Evolutionary conservation across 2,329 filamentous ascomycete genomes (phyloP), one percentile per base, ranked within the genome.

Genomic region (Leptosphaerulina australis): DNA sequence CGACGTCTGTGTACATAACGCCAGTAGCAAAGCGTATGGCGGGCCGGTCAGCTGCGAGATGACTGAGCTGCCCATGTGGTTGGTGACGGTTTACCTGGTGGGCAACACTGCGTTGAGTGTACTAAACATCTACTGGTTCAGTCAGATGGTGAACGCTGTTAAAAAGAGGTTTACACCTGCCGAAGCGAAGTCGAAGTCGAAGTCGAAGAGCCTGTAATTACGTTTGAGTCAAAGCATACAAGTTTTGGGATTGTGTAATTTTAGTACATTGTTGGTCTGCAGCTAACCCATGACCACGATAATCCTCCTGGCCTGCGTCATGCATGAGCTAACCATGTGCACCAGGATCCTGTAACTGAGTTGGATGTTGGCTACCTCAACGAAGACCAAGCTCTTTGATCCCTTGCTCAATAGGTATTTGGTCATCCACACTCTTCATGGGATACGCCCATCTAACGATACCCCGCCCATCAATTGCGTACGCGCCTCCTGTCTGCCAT

Each of bases 101-200:
- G 85, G 84, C 65, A 94, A 94, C 68, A 60, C 89, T 12, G 82
- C 83, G 0, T 79, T 94, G 34, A 92, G 90, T 66, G 77, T 81
- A 15, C 77, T 94, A 50, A 94, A 94, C 74, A 84, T 89, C 56
- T 89, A 86, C 74, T 94, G 90, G 90, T 93, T 93, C 70, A 80
- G 83, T 62, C 90, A 90, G 81, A 94, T 94, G 90, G 83, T 94
- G 51, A 80, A 83, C 49, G 88, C 90, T n/a, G 85, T 94, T 5
- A 79, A 83, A 55, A 91, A 90, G 77, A 81, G 90, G 15, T 94
- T 94, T 65, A 79, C 83, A 45, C 75, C 77, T 3, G 44, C 46
- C 2, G 44, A 46, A 26, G 53, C n/a, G n/a, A n/a, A 55, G 5
- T 45, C 40, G 26, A 43, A 59, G 9, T 33, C 21, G 9, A 69